Evolutionary conservation across 345 rosid genomes (phyloP).

Genomic region (Excoecaria cochinchinensis): DNA sequence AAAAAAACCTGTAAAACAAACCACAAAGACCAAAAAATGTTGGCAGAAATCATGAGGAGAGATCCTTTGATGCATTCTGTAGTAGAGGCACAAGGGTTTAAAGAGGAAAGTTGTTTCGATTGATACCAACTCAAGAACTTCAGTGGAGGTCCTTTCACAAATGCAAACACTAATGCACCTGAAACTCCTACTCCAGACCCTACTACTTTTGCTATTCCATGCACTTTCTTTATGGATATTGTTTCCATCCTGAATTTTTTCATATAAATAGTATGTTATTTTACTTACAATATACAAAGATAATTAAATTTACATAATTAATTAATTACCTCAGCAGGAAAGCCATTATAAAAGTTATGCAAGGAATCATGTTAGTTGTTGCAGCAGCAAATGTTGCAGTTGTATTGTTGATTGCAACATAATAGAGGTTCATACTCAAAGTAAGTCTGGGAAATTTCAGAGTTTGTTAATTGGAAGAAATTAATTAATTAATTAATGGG

Average conservation of each 20-base stretch:
- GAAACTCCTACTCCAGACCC: constrained; percentile 59
- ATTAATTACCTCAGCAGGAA: constrained; percentile 45
- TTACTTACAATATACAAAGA: too few relatives aligned
- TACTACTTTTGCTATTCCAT: constrained; percentile 66
- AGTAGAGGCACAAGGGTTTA: constrained; percentile 15
- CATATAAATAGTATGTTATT: too few relatives aligned
- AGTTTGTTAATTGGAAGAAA: background rate
- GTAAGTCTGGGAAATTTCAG: constrained; percentile 50
- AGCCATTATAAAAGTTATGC: constrained; percentile 70
- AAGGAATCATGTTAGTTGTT: constrained; percentile 71
- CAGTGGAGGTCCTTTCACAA: constrained; percentile 71
- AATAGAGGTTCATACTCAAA: constrained; percentile 62
- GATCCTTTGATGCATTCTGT: constrained; percentile 62
- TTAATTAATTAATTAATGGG: too few relatives aligned
- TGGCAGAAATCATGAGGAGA: constrained; percentile 72
- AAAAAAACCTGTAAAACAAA: constrained; percentile 67
- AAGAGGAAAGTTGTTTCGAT: background rate
- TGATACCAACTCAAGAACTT: constrained; percentile 33
- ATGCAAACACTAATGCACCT: constrained; percentile 78
- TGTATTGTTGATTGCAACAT: constrained; percentile 60
- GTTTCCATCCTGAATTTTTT: constrained; percentile 41
- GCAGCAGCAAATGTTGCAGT: constrained; percentile 92
- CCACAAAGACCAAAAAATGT: constrained; percentile 77
- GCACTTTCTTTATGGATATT: constrained; percentile 24
- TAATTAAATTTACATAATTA: background rate